Percentiles rank a stretch among this genome's conserved stretches.
Conservation (phyloP, 345 rosid genomes). For the Arabidopsis suecica region DNA sequence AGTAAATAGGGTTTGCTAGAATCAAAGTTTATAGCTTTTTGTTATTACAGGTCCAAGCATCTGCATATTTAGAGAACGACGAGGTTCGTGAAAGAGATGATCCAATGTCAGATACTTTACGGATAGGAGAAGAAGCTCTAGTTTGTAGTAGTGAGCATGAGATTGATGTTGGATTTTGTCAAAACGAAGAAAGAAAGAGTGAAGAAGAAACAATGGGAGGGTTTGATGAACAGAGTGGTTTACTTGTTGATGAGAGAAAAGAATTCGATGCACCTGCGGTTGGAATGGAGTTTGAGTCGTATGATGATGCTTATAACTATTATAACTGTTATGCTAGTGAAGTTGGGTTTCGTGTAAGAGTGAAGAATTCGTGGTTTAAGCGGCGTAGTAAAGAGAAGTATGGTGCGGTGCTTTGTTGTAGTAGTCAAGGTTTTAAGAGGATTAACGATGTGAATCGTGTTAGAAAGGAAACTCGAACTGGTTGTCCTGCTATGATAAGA, state of each 20-base stretch:
- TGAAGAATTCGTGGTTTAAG: conserved; percentile 86
- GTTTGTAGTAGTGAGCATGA: conserved; percentile 48
- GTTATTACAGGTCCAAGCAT: conserved; percentile 32
- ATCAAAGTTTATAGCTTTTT: conserved; percentile 19
- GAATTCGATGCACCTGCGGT: conserved; percentile 73
- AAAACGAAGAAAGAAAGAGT: conserved; percentile 35
- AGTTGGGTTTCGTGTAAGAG: conserved; percentile 75
- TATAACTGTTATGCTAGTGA: conserved; percentile 79
- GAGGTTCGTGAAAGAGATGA: conserved; percentile 45
- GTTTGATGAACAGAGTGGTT: conserved; percentile 46
- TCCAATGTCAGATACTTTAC: conserved; percentile 36
- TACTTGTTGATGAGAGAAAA: conserved; percentile 51
- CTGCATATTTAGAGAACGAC: conserved; percentile 48
- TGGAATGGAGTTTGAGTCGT: conserved; percentile 86
- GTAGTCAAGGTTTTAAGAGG: conserved; percentile 81
- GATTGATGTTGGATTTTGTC: conserved; percentile 44
- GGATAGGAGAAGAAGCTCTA: conserved; percentile 49
- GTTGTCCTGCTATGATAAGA: conserved; percentile 84
- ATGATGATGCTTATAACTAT: conserved; percentile 82
- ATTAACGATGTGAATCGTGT: conserved; percentile 66
- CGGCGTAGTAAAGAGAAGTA: conserved; percentile 78
- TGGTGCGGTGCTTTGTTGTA: conserved; percentile 82
- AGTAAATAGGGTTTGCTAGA: no score
- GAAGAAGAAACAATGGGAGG: conserved; percentile 37
- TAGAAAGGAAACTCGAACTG: conserved; percentile 77